These are phyloP conservation scores for Fusarium sp. DNA, from an alignment of 2,329 filamentous ascomycete species.

Conservation along the genomic window DNA sequence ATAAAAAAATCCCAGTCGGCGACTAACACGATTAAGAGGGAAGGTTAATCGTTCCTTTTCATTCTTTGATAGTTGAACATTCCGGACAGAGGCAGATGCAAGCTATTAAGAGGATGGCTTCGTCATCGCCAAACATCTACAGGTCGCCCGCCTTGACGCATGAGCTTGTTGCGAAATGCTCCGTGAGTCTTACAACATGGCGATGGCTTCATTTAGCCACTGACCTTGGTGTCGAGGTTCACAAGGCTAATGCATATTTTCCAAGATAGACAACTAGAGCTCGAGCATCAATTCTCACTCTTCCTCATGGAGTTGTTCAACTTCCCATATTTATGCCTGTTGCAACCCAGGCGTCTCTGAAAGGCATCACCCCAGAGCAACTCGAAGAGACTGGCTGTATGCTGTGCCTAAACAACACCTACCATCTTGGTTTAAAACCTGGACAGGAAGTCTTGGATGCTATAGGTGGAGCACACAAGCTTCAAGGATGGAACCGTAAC, in stretches of 20 bases:
- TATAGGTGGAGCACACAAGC: slow-evolving; percentile 90
- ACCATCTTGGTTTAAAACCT: slow-evolving; percentile 94
- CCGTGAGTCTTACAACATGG: slow-evolving; percentile 65
- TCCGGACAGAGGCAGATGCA: slow-evolving; percentile 43
- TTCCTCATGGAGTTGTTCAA: slow-evolving; percentile 91
- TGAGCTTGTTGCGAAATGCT: slow-evolving; percentile 81
- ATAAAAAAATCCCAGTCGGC: slow-evolving; percentile 19
- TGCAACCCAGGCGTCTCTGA: slow-evolving; percentile 94
- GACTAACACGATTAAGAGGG: slow-evolving; percentile 18
- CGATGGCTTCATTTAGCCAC: slow-evolving; percentile 25
- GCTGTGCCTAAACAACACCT: slow-evolving; percentile 97
- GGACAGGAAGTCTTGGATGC: slow-evolving; percentile 89
- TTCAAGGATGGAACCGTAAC: slow-evolving; percentile 96
- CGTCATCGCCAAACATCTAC: slow-evolving; percentile 59
- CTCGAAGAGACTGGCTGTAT: slow-evolving; percentile 89
- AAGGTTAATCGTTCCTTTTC: slow-evolving; percentile 1
- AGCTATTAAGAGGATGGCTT: slow-evolving; percentile 59
- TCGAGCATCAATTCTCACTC: slow-evolving; percentile 84
- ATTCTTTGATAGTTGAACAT: not conserved
- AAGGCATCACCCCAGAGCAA: slow-evolving; percentile 92
- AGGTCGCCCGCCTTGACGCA: slow-evolving; percentile 78
- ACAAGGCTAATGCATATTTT: slow-evolving; percentile 32
- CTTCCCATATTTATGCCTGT: slow-evolving; percentile 99
- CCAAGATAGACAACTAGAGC: slow-evolving; percentile 85
- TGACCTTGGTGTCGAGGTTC: not conserved